Base-by-base conservation (phyloP, 306 rosid species). In the Cucurbita moschata region DNA sequence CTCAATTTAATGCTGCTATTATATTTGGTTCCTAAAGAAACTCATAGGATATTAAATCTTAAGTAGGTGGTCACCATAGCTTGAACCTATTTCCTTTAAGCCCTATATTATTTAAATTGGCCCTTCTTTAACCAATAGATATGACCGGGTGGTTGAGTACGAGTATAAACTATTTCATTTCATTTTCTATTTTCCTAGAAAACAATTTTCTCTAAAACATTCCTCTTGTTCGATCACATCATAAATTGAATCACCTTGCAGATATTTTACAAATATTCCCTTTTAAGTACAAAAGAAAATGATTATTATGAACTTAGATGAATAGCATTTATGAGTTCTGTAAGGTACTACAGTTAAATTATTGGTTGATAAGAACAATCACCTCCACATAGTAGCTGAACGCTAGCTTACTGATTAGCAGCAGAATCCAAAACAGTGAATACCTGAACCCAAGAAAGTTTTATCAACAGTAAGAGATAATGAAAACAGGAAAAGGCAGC, bases 331-430 rank as follows among this genome's bases (percentile, higher is more conserved):
- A 9, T 21, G 30, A 19, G 46, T 2, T 19, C 53, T 10, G 10
- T 19, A 43, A 18, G 49, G 42, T 63, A 39, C 15, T 63, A 52
- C 5, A 61, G 57, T 35, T 42, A 21, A 42, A 76, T 49, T 63
- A 26, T 73, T 15, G 39, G 37, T 47, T 10, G 47, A 46, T 35
- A 75, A 59, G 68, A 76, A 60, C 43, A 80, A 54, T 68, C 81
- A 95, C 99, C 99, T 95, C 97, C 80, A 95, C 99, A 78, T 85
- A 95, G 87, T 86, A 95, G 92, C 97, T 95, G 87, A 95, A 95
- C 42, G 95, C 95, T 10, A 95, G 80, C 88, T 95, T 95, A 89
- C 97, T 89, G 77, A 95, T 86, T 56, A 95, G 83, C 74, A 95
- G 89, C 88, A 91, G 79, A 80, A 88, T 84, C 99, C 99, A 95